phyloP scores from a whole-genome alignment of 192 early-diverging fungal species.

The Coemansia sp. region DNA sequence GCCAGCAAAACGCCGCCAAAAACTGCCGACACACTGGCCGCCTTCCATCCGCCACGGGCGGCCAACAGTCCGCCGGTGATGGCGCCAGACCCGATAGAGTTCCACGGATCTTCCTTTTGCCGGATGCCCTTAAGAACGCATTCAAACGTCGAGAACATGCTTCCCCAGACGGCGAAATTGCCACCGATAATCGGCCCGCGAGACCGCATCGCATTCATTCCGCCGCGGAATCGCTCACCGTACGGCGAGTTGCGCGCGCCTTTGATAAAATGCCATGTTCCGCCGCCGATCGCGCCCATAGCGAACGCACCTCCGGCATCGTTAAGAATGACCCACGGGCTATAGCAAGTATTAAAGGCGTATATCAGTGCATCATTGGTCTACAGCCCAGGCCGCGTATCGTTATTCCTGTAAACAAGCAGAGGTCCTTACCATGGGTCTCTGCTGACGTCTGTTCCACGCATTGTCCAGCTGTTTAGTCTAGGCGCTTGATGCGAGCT shows the following conservation, averaged over 20 bases:
- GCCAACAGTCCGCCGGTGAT: slow-evolving; percentile 94
- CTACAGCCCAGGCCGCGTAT: background rate
- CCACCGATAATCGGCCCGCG: slow-evolving; percentile 93
- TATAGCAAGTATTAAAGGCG: slow-evolving; percentile 9
- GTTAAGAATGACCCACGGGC: slow-evolving; percentile 83
- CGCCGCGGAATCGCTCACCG: slow-evolving; percentile 86
- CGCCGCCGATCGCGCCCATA: slow-evolving; percentile 95
- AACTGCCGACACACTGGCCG: slow-evolving; percentile 79
- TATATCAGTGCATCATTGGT: background rate
- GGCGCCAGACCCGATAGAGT: slow-evolving; percentile 89
- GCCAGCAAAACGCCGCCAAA: slow-evolving; percentile 91
- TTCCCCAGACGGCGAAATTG: slow-evolving; percentile 99
- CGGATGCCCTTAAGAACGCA: slow-evolving; percentile 89
- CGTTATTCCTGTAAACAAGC: background rate
- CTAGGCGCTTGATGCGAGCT: background rate
- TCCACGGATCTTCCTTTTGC: slow-evolving; percentile 99
- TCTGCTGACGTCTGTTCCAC: slow-evolving; percentile 48
- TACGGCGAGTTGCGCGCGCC: slow-evolving; percentile 97
- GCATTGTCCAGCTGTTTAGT: slow-evolving; percentile 34
- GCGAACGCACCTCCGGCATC: slow-evolving; percentile 85
- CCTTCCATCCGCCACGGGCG: slow-evolving; percentile 70
- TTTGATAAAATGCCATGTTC: slow-evolving; percentile 96
- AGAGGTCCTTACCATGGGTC: slow-evolving; percentile 45
- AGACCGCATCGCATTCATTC: slow-evolving; percentile 82
- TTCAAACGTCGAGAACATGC: slow-evolving; percentile 96